phyloP scores from a whole-genome alignment of 148 eudicot genomes.

The Nyssa sinensis region DNA sequence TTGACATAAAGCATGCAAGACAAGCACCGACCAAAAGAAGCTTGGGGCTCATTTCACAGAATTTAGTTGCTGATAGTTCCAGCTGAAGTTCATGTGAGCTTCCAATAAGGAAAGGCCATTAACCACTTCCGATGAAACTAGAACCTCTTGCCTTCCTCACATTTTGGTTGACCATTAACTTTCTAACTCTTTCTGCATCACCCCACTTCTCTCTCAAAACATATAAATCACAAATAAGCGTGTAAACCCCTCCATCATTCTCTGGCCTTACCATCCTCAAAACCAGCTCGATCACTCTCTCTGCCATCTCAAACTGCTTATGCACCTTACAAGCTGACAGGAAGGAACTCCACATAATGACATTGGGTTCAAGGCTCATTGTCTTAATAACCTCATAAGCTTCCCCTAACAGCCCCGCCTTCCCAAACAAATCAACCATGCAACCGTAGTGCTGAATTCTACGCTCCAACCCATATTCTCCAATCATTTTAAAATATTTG shows the following conservation, averaged over 20 bases:
- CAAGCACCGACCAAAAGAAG: neutral
- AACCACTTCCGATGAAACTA: conserved; percentile 31
- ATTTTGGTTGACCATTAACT: conserved; percentile 33
- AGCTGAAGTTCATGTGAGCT: neutral
- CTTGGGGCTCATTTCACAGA: neutral
- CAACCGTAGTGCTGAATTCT: conserved; percentile 51
- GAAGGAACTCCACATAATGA: conserved; percentile 45
- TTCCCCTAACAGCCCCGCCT: conserved; percentile 37
- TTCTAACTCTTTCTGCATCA: conserved; percentile 41
- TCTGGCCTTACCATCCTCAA: conserved; percentile 27
- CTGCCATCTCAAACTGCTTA: conserved; percentile 38
- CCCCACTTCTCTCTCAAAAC: conserved; percentile 34
- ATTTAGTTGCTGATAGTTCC: neutral
- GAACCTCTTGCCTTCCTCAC: conserved; percentile 41
- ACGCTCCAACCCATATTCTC: conserved; percentile 28
- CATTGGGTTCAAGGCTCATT: conserved; percentile 40
- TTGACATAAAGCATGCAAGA: neutral
- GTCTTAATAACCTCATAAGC: conserved; percentile 35
- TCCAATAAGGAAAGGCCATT: neutral
- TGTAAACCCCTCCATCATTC: conserved; percentile 43
- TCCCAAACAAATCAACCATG: conserved; percentile 48
- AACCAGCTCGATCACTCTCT: conserved; percentile 40
- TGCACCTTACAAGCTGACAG: conserved; percentile 46
- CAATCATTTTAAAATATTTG: conserved; percentile 33
- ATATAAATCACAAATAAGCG: conserved; percentile 37